Evolutionary conservation across 257 asterid genomes (phyloP).

Genomic region (Salvia rosmarinus): DNA sequence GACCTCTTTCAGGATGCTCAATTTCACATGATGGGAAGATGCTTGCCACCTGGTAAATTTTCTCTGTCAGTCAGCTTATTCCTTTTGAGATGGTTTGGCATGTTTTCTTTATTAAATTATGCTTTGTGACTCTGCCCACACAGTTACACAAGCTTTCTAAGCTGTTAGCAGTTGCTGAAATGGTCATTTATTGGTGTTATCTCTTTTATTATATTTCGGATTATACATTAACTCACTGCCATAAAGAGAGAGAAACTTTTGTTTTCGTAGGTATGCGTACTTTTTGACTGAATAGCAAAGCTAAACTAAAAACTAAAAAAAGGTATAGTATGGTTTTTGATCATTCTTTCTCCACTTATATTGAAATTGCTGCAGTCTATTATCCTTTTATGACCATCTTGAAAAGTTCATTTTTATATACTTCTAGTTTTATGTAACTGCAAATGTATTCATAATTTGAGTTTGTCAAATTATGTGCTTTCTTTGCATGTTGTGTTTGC

Average conservation of each 20-base stretch:
- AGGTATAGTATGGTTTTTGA: neutral
- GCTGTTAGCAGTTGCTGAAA: conserved; percentile 16
- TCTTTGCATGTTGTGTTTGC: conserved; percentile 13
- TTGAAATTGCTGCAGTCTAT: neutral
- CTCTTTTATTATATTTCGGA: neutral
- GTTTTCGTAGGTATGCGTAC: neutral
- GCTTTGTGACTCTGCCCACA: neutral
- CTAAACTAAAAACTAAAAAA: conserved; percentile 6
- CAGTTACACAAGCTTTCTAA: conserved; percentile 6
- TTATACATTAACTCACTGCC: neutral
- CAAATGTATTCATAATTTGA: conserved; percentile 2
- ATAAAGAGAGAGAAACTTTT: neutral
- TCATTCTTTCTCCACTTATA: neutral
- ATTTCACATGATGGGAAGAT: conserved; percentile 77
- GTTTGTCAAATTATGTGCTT: conserved; percentile 14
- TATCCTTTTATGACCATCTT: neutral
- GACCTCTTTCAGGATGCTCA: conserved; percentile 94
- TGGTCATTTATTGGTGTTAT: conserved; percentile 8
- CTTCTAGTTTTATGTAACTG: conserved; percentile 2
- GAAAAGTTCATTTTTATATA: neutral
- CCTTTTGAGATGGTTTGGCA: neutral
- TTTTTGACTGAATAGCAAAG: conserved; percentile 13
- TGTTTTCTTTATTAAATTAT: conserved; percentile 1
- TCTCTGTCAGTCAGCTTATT: conserved; percentile 4
- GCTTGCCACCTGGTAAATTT: conserved; percentile 89